A percentile compares a stretch with the other conserved stretches of the same genome.
These are phyloP conservation scores for Chaetothyriales sp. DNA, from an alignment of 2,329 filamentous ascomycete genomes.

Conservation along the genomic window DNA sequence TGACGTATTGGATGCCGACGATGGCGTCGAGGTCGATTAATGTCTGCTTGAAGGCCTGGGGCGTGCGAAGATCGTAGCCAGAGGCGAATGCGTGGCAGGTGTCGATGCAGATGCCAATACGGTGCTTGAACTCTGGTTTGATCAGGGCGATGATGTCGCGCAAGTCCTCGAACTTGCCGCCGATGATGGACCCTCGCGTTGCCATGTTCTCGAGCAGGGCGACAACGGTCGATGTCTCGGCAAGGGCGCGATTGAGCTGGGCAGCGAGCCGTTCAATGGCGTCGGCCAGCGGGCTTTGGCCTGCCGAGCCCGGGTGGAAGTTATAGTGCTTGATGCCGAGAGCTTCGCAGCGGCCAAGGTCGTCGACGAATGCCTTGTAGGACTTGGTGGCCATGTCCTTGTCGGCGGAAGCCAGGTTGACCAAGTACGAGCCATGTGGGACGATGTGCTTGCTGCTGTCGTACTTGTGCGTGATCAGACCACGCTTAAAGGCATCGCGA, in stretches of 20 bases:
- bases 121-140: conserved; percentile 54
- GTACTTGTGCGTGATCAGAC: conserved; percentile 57
- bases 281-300: conserved; percentile 50
- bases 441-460: conserved; percentile 59
- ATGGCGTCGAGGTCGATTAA: conserved; percentile 62
- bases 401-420: conserved; percentile 85
- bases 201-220: conserved; percentile 95
- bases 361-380: conserved; percentile 74
- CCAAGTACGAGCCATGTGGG: conserved; percentile 89
- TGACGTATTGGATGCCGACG: conserved; percentile 67
- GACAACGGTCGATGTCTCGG: conserved; percentile 59
- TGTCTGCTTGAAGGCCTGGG: conserved; percentile 57
- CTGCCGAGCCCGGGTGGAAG: conserved; percentile 84
- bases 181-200: conserved; percentile 73
- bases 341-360: conserved; percentile 69
- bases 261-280: conserved; percentile 67
- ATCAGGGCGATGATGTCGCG: conserved; percentile 69
- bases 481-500: conserved; percentile 53
- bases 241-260: conserved; percentile 70
- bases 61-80: conserved; percentile 74
- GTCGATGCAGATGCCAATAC: conserved; percentile 89
- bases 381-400: conserved; percentile 68
- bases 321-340: conserved; percentile 91
- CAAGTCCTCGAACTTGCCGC: conserved; percentile 73
- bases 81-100: conserved; percentile 94